Conservation (phyloP, 495 filamentous ascomycete genomes). For the Daldinia loculata region DNA sequence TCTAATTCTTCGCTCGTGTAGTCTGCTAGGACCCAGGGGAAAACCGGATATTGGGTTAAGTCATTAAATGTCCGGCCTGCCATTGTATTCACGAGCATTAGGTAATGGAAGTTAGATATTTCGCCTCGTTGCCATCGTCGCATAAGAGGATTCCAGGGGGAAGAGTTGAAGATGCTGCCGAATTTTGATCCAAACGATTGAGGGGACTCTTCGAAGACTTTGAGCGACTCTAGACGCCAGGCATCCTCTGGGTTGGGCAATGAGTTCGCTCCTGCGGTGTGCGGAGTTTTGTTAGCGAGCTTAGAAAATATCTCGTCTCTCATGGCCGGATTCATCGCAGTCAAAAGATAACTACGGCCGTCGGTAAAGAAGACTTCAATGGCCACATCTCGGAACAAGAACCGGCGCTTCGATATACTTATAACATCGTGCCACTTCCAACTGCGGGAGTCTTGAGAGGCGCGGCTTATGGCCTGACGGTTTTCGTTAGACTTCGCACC, state of each 20-base stretch:
- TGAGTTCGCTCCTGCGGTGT: conserved; percentile 64
- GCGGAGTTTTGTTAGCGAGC: conserved; percentile 79
- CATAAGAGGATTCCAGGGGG: conserved; percentile 79
- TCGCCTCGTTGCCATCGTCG: conserved; percentile 92
- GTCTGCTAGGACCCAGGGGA: conserved; percentile 95
- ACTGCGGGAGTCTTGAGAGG: conserved; percentile 81
- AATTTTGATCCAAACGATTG: conserved; percentile 90
- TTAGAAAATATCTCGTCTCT: conserved; percentile 82
- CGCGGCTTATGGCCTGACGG: conserved; percentile 53
- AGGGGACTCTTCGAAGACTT: conserved; percentile 80
- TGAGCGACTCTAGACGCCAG: conserved; percentile 87
- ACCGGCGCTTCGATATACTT: conserved; percentile 95
- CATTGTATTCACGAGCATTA: conserved; percentile 98
- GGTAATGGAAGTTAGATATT: conserved; percentile 97
- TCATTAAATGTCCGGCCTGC: conserved; percentile 98
- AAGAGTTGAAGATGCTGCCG: conserved; percentile 89
- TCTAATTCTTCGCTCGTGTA: conserved; percentile 97
- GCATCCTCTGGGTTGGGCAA: conserved; percentile 70
- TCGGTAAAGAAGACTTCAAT: conserved; percentile 97
- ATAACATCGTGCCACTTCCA: conserved; percentile 96
- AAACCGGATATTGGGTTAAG: conserved; percentile 96
- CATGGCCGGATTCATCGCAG: conserved; percentile 72
- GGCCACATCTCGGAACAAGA: conserved; percentile 93
- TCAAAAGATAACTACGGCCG: conserved; percentile 92
- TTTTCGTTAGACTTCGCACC: conserved; percentile 75